phyloP scores from a whole-genome alignment of 768 basidiomycete genomes.

The Pleurotus giganteus region DNA sequence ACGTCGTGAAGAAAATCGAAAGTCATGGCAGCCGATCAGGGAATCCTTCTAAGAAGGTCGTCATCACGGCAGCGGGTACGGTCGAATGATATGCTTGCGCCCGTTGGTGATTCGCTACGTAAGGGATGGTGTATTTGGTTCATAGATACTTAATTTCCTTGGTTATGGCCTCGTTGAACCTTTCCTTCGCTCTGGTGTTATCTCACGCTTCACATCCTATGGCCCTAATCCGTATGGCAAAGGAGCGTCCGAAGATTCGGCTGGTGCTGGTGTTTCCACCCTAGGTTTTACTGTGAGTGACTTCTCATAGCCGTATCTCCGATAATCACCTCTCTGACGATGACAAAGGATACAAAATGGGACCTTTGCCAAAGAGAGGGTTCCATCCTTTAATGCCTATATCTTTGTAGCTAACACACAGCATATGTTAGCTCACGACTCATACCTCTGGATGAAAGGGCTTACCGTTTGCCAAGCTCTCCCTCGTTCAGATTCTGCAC shows the following conservation, averaged over 20 bases:
- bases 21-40: conserved; percentile 36
- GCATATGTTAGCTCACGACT: too few relatives aligned
- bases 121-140: not conserved
- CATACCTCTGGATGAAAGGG: too few relatives aligned
- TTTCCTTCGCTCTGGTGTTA: not conserved
- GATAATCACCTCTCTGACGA: not conserved
- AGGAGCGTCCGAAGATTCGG: not conserved
- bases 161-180: not conserved
- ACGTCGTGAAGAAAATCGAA: conserved; percentile 64
- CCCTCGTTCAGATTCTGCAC: too few relatives aligned
- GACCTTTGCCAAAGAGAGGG: conserved; percentile 7
- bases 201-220: too few relatives aligned
- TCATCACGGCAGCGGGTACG: conserved; percentile 60
- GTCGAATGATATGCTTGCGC: conserved; percentile 4
- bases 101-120: not conserved
- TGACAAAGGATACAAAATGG: not conserved
- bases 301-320: not conserved
- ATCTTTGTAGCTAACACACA: not conserved
- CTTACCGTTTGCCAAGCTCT: too few relatives aligned
- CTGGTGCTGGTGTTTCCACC: not conserved
- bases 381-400: conserved; percentile 7
- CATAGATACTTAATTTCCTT: not conserved
- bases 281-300: not conserved
- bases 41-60: conserved; percentile 40
- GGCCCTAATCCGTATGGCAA: too few relatives aligned